Evolutionary conservation across 2,329 filamentous ascomycete genomes (phyloP).

Genomic region (Fusarium newnesense): DNA sequence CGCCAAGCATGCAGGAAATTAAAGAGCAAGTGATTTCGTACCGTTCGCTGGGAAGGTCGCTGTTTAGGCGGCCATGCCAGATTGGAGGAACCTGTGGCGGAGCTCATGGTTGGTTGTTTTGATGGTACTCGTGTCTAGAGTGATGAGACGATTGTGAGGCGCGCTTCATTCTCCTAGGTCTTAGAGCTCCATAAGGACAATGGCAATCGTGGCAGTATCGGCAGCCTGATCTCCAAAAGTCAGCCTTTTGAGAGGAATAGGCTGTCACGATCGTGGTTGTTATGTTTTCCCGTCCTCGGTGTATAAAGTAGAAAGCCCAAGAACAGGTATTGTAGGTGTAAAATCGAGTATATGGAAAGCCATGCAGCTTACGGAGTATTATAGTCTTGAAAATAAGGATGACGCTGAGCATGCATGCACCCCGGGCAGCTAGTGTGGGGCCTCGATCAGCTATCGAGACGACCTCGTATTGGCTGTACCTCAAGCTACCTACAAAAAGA

Average conservation of each 20-base stretch:
- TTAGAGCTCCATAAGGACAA: slow-evolving; percentile 33
- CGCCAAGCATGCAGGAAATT: neutral
- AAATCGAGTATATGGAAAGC: neutral
- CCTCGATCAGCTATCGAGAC: neutral
- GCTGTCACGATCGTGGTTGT: neutral
- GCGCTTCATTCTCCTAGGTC: slow-evolving; percentile 38
- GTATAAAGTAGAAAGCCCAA: neutral
- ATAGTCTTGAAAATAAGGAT: slow-evolving; percentile 11
- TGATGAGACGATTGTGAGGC: slow-evolving; percentile 23
- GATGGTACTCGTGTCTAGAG: slow-evolving; percentile 36
- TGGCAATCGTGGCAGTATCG: neutral
- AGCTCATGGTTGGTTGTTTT: slow-evolving; percentile 57
- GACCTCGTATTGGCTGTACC: neutral
- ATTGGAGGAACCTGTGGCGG: slow-evolving; percentile 46
- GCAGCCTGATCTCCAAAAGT: neutral
- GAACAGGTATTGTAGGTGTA: neutral
- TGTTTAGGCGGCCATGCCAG: slow-evolving; percentile 54
- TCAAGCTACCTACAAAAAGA: neutral
- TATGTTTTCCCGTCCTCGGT: neutral
- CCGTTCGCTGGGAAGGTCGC: slow-evolving; percentile 58
- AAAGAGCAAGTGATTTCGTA: slow-evolving; percentile 44
- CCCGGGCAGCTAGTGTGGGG: slow-evolving; percentile 22
- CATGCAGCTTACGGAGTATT: slow-evolving; percentile 6
- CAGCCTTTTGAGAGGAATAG: neutral
- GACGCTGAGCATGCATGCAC: slow-evolving; percentile 24